A percentile compares a stretch with the other conserved stretches of the same genome.
Conservation (phyloP, 179 eudicot genomes). For the Spergularia azorica region DNA sequence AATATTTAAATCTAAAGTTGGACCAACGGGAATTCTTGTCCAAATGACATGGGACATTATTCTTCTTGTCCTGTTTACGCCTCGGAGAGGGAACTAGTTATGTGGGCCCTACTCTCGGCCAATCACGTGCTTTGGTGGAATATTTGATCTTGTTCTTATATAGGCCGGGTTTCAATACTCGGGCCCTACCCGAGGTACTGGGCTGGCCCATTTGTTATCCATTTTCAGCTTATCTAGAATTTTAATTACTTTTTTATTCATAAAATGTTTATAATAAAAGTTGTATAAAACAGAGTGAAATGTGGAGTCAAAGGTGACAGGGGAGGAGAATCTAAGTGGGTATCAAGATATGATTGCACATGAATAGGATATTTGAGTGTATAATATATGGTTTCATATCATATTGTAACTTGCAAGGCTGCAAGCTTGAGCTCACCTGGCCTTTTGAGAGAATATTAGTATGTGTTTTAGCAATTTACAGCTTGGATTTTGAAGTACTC, state of each 20-base stretch:
- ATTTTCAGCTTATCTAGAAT: constrained; percentile 13
- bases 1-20: constrained; percentile 23
- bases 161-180: constrained; percentile 24
- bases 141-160: constrained; percentile 27
- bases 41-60: constrained; percentile 31
- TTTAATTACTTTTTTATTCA: too few relatives aligned
- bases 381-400: constrained; percentile 1
- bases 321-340: constrained; percentile 29
- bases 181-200: constrained; percentile 22
- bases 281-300: neutral
- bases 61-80: constrained; percentile 28
- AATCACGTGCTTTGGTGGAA: constrained; percentile 35
- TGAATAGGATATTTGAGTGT: constrained; percentile 7
- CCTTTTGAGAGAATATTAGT: constrained; percentile 3
- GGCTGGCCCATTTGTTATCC: constrained; percentile 32
- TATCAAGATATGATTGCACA: constrained; percentile 39
- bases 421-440: constrained; percentile 1
- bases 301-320: constrained; percentile 18
- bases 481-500: constrained; percentile 16
- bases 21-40: constrained; percentile 31
- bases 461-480: neutral
- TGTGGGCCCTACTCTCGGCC: constrained; percentile 29
- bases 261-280: constrained; percentile 10
- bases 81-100: constrained; percentile 6
- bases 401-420: constrained; percentile 3